Conservation (phyloP, 345 rosid genomes). For the Populus alba region DNA sequence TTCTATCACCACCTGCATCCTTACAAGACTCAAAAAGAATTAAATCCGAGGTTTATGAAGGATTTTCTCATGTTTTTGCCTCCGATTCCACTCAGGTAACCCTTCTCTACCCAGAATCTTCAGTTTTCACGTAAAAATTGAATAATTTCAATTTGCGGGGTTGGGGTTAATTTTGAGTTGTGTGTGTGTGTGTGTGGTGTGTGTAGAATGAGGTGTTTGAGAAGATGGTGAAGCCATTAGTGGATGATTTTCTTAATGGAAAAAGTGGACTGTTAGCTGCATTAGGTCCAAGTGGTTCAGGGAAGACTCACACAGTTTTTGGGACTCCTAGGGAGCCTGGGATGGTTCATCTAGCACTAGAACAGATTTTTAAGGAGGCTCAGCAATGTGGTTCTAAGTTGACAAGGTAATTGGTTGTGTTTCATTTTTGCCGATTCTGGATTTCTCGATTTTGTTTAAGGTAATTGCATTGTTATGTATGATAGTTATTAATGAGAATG, state of each 20-base stretch:
- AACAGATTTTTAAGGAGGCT: slow-evolving; percentile 46
- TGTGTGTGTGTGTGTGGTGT: neutral
- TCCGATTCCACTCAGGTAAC: slow-evolving; percentile 68
- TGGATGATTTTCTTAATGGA: slow-evolving; percentile 70
- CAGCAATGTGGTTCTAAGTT: slow-evolving; percentile 17
- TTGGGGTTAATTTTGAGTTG: neutral
- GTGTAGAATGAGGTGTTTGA: slow-evolving; percentile 58
- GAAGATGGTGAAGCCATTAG: slow-evolving; percentile 68
- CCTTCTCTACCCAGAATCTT: neutral
- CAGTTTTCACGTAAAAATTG: neutral
- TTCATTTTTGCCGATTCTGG: neutral
- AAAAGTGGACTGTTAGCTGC: slow-evolving; percentile 88
- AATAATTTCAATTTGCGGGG: neutral
- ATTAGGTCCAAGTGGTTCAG: slow-evolving; percentile 84
- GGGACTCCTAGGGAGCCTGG: slow-evolving; percentile 74
- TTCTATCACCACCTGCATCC: slow-evolving; percentile 52
- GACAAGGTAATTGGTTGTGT: slow-evolving; percentile 41
- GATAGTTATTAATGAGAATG: too few relatives aligned
- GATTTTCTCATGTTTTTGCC: slow-evolving; percentile 78
- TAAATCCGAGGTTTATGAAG: slow-evolving; percentile 73
- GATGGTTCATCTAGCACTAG: slow-evolving; percentile 63
- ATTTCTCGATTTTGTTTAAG: neutral
- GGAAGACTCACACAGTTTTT: slow-evolving; percentile 89
- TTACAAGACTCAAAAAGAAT: slow-evolving; percentile 63
- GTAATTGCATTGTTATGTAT: too few relatives aligned